Evolutionary conservation across 2,329 filamentous ascomycete genomes (phyloP), one percentile per base, ranked within the genome.

Genomic region (Penicillium sclerotigenum): DNA sequence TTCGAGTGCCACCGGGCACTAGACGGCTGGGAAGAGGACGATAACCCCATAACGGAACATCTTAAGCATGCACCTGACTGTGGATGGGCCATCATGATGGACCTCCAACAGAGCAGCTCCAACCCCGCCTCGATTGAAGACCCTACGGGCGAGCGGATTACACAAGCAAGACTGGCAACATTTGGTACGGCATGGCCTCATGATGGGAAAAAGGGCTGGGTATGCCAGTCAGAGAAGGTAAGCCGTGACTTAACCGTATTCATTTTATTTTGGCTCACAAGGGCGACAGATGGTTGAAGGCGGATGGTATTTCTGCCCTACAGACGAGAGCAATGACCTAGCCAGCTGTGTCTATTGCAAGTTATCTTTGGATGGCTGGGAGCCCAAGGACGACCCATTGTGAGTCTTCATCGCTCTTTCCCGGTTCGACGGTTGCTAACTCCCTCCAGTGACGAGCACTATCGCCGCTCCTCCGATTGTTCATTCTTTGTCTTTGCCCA

Each of bases 291-390:
- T 97, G 78, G 90, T 90, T 33, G 90, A 93, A 62, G 90, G 91
- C 28, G 94, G 94, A 11, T 99, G 93, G 92, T 91, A 89, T 70
- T 97, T 92, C 75, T 95, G 91, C 24, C 92, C 94, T 0, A 90
- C 85, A 6, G 77, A 84, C 41, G 91, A 93, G 41, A 90, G 87
- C 13, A 87, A 94, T 62, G 94, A 99, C 72, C 90, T 93, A 77
- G 90, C 90, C 10, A 94, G 89, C 11, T 99, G 94, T 71, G 83
- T 89, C 28, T 97, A 97, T 75, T 99, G 94, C 77, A 85, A 89
- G 55, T 77, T 97, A 16, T 91, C 88, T 11, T 82, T 99, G 11
- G 93, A 97, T 72, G 91, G 91, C 7, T 99, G 95, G 94, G 94
- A 97, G 70, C 87, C 88, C 1, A 87, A 87, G 57, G 94, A 99